Evolutionary conservation across 1,284 basidiomycete species (phyloP).

Genomic region (Ceratobasidium sp.): DNA sequence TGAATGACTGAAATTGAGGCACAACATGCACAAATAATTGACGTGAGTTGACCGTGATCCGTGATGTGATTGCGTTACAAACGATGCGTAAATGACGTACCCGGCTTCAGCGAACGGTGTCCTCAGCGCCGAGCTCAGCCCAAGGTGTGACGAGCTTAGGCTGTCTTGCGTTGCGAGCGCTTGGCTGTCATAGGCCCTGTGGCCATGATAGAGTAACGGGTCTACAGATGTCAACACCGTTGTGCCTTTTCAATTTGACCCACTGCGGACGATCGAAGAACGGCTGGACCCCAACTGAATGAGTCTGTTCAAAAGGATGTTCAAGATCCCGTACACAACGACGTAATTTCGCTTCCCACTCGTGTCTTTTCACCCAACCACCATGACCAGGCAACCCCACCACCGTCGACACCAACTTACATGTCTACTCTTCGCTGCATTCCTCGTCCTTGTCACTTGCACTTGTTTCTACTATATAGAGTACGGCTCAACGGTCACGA

Average conservation of each 20-base stretch:
- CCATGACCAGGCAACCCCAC: not conserved
- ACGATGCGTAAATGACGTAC: not conserved
- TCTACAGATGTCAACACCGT: not conserved
- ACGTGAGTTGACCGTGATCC: not conserved
- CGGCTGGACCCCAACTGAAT: not conserved
- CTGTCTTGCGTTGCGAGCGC: too few species aligned
- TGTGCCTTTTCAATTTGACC: not conserved
- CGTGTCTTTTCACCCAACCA: not conserved
- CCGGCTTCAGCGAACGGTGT: not conserved
- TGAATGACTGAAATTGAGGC: not conserved
- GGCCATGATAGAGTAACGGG: too few species aligned
- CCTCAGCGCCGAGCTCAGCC: not conserved
- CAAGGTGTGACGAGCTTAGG: too few species aligned
- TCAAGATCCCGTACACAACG: not conserved
- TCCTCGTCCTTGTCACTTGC: not conserved
- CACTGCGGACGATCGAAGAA: not conserved
- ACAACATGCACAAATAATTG: not conserved
- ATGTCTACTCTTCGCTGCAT: constrained; percentile 9
- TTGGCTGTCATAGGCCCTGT: too few species aligned
- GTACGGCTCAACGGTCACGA: not conserved
- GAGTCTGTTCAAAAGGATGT: not conserved
- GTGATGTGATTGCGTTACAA: constrained; percentile 6
- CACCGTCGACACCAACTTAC: constrained; percentile 7
- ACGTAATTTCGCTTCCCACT: not conserved
- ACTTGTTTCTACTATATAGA: constrained; percentile 2